Evolutionary conservation across 306 rosid species (phyloP).

Genomic region (Rosa chinensis): DNA sequence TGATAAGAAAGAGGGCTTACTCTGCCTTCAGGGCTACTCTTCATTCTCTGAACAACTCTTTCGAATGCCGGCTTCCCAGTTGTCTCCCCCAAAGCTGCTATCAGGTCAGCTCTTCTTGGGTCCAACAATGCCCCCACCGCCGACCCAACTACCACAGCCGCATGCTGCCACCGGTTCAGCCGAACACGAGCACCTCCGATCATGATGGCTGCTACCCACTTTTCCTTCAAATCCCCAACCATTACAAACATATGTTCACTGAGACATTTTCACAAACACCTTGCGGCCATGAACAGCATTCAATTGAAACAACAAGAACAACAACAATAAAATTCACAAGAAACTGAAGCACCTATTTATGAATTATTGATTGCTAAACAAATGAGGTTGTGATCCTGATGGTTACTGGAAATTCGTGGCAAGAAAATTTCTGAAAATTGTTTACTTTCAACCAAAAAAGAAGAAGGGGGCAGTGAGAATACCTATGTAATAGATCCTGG

Average conservation of each 20-base stretch:
- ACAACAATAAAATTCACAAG: neutral
- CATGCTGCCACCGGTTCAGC: constrained; percentile 84
- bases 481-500: constrained; percentile 91
- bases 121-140: constrained; percentile 86
- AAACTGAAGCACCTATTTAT: neutral
- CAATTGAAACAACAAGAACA: neutral
- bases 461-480: constrained; percentile 41
- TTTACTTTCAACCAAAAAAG: neutral
- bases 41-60: constrained; percentile 83
- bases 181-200: constrained; percentile 50
- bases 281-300: neutral
- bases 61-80: constrained; percentile 90
- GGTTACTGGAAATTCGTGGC: neutral
- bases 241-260: neutral
- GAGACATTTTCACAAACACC: constrained; percentile 16
- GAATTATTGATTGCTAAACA: neutral
- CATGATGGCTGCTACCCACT: constrained; percentile 36
- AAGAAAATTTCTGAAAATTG: neutral
- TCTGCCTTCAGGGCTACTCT: constrained; percentile 66
- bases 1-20: constrained; percentile 32
- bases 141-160: constrained; percentile 82
- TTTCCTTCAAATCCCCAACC: constrained; percentile 9
- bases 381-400: neutral
- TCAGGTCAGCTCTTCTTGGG: constrained; percentile 91
- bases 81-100: constrained; percentile 95